Evolutionary conservation across 257 asterid genomes (phyloP).

Genomic region (Ballota nigra): DNA sequence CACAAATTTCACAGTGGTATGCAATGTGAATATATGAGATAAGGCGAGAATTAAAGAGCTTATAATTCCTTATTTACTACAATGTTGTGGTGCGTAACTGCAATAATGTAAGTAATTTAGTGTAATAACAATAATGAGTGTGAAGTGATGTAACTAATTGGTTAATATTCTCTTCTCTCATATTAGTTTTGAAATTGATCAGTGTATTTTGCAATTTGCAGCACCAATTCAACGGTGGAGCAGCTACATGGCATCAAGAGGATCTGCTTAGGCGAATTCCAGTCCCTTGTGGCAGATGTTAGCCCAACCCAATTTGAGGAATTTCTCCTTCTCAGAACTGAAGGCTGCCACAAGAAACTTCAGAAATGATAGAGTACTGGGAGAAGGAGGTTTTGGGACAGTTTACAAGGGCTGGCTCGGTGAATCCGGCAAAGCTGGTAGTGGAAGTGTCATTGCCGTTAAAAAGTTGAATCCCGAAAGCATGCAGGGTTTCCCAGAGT

Average conservation of each 20-base stretch:
- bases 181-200: constrained; percentile 2
- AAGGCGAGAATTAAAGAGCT: background rate
- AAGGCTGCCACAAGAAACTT: constrained; percentile 41
- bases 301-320: constrained; percentile 22
- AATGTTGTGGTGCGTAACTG: background rate
- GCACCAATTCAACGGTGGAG: constrained; percentile 39
- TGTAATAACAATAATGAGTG: background rate
- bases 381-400: constrained; percentile 49
- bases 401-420: constrained; percentile 41
- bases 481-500: constrained; percentile 39
- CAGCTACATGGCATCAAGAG: constrained; percentile 14
- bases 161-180: background rate
- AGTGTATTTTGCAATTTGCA: constrained; percentile 22
- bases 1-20: background rate
- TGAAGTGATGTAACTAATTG: background rate
- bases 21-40: background rate
- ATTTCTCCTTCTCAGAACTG: constrained; percentile 36
- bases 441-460: constrained; percentile 29
- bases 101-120: too few relatives aligned
- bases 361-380: constrained; percentile 24
- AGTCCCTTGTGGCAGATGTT: background rate
- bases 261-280: background rate
- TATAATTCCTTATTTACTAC: background rate
- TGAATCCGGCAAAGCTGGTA: constrained; percentile 15
- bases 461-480: constrained; percentile 33